phyloP scores from a whole-genome alignment of 768 basidiomycete genomes.

The Leccinum uliginosum region DNA sequence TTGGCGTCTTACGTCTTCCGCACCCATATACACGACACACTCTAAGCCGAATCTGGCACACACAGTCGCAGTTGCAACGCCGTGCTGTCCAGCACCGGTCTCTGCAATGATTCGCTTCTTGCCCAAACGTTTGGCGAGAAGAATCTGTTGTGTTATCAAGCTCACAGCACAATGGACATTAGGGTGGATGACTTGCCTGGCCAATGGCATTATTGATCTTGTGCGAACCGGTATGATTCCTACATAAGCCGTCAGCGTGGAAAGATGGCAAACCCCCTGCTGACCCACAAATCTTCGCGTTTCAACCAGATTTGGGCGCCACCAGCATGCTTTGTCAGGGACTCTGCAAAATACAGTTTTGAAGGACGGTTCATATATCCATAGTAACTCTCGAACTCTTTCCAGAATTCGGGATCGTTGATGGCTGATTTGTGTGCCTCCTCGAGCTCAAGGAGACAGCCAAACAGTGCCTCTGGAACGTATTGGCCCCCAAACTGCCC shows the following conservation, averaged over 20 bases:
- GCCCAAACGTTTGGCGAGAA: conserved; percentile 89
- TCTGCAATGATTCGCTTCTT: conserved; percentile 98
- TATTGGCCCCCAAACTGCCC: conserved; percentile 97
- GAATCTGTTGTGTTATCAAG: conserved; percentile 50
- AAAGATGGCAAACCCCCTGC: neutral
- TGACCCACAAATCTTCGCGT: conserved; percentile 79
- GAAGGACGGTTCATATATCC: conserved; percentile 96
- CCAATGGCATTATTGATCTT: conserved; percentile 99
- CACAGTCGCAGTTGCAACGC: conserved; percentile 97
- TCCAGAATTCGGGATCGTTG: conserved; percentile 86
- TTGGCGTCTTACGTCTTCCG: conserved; percentile 94
- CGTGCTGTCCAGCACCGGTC: conserved; percentile 98
- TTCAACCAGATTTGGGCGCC: conserved; percentile 98
- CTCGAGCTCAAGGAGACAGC: conserved; percentile 86
- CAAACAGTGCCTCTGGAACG: conserved; percentile 94
- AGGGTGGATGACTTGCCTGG: conserved; percentile 49
- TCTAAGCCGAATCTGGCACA: conserved; percentile 96
- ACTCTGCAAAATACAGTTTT: conserved; percentile 85
- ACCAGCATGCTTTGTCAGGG: conserved; percentile 83
- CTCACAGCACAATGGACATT: neutral
- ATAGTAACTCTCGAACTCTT: conserved; percentile 83
- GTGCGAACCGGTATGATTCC: conserved; percentile 98
- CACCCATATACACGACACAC: conserved; percentile 97
- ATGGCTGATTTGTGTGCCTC: conserved; percentile 85
- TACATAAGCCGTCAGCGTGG: conserved; percentile 26